These are phyloP conservation scores for Plectosphaerella plurivora DNA, from an alignment of 2,329 filamentous ascomycete genomes.

Conservation along the genomic window DNA sequence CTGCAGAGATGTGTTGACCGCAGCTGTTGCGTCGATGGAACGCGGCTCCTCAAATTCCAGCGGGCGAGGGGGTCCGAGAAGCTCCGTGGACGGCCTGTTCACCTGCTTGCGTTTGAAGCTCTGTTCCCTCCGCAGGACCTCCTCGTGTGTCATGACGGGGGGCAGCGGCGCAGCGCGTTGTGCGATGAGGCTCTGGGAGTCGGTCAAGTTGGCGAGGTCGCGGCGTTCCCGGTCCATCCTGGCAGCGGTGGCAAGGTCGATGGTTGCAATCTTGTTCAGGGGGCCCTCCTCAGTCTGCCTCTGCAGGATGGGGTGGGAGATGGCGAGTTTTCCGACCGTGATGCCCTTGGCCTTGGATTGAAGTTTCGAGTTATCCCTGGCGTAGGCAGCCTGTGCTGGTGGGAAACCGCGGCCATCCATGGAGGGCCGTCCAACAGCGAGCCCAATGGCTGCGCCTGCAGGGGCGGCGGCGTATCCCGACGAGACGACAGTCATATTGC, in stretches of 20 bases:
- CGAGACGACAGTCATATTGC: neutral
- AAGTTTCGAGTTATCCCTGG: slow-evolving; percentile 11
- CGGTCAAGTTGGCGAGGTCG: slow-evolving; percentile 22
- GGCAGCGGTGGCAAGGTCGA: slow-evolving; percentile 45
- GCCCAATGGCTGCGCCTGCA: neutral
- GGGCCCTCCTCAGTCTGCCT: slow-evolving; percentile 30
- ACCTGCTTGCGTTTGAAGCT: slow-evolving; percentile 33
- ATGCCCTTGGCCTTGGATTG: slow-evolving; percentile 19
- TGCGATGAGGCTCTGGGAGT: slow-evolving; percentile 25
- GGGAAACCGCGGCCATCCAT: slow-evolving; percentile 19
- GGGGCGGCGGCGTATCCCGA: neutral
- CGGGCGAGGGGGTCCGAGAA: slow-evolving; percentile 12
- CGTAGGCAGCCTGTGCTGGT: slow-evolving; percentile 13
- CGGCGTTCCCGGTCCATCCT: slow-evolving; percentile 40
- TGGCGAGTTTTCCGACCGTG: slow-evolving; percentile 33
- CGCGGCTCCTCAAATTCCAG: slow-evolving; percentile 11
- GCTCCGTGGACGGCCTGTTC: slow-evolving; percentile 4
- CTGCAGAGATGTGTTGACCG: slow-evolving; percentile 41
- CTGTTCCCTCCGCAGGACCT: slow-evolving; percentile 25
- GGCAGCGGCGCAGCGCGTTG: slow-evolving; percentile 30
- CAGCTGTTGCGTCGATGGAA: slow-evolving; percentile 25
- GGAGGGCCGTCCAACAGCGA: neutral
- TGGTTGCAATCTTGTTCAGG: slow-evolving; percentile 39
- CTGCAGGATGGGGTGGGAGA: slow-evolving; percentile 45
- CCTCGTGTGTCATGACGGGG: slow-evolving; percentile 25